A percentile compares a stretch with the other conserved stretches of the same genome.
Conservation (phyloP, 768 basidiomycete genomes). For the Leccinum ochraceum region DNA sequence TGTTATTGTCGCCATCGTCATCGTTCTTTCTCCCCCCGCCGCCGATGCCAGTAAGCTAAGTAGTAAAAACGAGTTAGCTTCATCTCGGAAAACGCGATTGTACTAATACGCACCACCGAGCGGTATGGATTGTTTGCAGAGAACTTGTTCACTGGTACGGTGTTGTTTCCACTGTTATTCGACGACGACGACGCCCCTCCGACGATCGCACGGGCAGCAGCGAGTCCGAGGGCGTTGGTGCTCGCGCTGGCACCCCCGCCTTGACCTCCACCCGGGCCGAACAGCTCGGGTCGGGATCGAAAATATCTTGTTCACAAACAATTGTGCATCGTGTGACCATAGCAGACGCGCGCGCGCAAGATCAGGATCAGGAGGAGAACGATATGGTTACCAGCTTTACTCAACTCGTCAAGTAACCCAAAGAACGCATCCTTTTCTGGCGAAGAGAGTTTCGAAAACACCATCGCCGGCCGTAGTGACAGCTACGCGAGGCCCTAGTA, state of each 20-base stretch:
- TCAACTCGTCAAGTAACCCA: constrained; percentile 77
- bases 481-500: not conserved
- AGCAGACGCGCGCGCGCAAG: not conserved
- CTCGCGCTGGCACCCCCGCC: constrained; percentile 2
- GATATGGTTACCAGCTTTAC: not conserved
- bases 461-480: constrained; percentile 45
- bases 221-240: constrained; percentile 10
- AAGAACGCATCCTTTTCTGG: constrained; percentile 85
- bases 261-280: constrained; percentile 35
- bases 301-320: constrained; percentile 56
- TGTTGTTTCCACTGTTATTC: no score
- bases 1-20: not conserved
- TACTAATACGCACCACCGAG: constrained; percentile 34
- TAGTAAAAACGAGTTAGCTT: not conserved
- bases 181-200: no score
- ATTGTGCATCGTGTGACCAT: not conserved
- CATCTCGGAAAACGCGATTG: no score
- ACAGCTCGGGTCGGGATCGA: constrained; percentile 66
- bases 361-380: not conserved
- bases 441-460: constrained; percentile 63
- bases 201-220: not conserved
- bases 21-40: not conserved
- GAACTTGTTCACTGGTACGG: constrained; percentile 17
- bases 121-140: constrained; percentile 32
- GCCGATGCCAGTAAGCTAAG: not conserved